These are phyloP conservation scores for Berberis thunbergii DNA, from an alignment of 164 flowering plant species.

Conservation along the genomic window DNA sequence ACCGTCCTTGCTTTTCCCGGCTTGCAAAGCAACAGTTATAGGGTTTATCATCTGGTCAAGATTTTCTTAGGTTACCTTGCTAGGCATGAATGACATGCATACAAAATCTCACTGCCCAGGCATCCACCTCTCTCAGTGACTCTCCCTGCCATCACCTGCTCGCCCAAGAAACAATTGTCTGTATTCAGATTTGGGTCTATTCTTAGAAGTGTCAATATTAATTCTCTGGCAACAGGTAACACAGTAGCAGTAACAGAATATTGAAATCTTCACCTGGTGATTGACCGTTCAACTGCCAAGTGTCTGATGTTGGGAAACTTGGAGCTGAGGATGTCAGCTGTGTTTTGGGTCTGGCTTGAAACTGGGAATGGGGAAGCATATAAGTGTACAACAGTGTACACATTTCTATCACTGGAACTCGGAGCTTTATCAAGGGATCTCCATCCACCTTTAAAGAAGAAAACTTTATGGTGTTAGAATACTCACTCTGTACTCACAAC, in stretches of 20 bases:
- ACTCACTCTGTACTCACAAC: background rate
- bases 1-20: too few relatives aligned
- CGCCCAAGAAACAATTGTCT: too few relatives aligned
- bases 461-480: background rate
- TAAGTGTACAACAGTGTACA: conserved; percentile 52
- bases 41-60: too few relatives aligned
- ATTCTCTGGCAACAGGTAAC: too few relatives aligned
- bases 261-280: conserved; percentile 22
- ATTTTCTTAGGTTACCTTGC: too few relatives aligned
- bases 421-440: conserved; percentile 42
- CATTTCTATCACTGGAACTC: conserved; percentile 22
- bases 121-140: too few relatives aligned
- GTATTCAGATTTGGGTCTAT: too few relatives aligned
- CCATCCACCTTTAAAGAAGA: conserved; percentile 54
- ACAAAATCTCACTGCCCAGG: too few relatives aligned
- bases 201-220: too few relatives aligned
- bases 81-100: too few relatives aligned
- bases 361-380: conserved; percentile 85
- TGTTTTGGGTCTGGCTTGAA: conserved; percentile 32
- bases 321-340: conserved; percentile 50
- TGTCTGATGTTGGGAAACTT: conserved; percentile 81
- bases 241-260: background rate
- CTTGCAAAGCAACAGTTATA: too few relatives aligned
- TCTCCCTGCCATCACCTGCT: too few relatives aligned
- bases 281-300: conserved; percentile 59